Percentiles rank a stretch among this genome's conserved stretches.
Conservation (phyloP, 1,284 basidiomycete species). For the Tetrapyrgos nigripes region DNA sequence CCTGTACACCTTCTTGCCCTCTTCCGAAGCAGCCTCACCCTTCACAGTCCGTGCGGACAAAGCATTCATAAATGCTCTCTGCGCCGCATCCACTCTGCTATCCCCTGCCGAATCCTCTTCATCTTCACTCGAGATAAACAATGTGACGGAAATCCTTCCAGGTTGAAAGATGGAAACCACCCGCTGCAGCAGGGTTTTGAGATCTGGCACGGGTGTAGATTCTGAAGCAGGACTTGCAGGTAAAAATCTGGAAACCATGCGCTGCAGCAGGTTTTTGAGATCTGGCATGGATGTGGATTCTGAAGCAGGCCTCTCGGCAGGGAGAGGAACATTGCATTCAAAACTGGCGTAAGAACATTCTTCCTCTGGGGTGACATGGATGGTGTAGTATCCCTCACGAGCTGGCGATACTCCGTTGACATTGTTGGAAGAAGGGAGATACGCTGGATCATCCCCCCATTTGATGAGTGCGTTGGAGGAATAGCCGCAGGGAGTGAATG, state of each 20-base stretch:
- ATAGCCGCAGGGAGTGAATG: constrained; percentile 97
- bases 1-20: constrained; percentile 48
- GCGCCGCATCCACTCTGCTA: constrained; percentile 67
- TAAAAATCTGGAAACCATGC: too few relatives aligned
- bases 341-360: constrained; percentile 98
- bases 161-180: constrained; percentile 91
- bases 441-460: constrained; percentile 53
- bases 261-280: constrained; percentile 81
- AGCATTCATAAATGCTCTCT: constrained; percentile 71
- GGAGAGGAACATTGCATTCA: constrained; percentile 96
- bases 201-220: constrained; percentile 63
- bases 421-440: constrained; percentile 17
- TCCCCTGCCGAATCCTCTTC: constrained; percentile 59
- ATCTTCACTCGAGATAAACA: constrained; percentile 85
- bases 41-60: constrained; percentile 37
- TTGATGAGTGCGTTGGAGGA: constrained; percentile 93
- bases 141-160: constrained; percentile 84
- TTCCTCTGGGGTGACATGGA: constrained; percentile 98
- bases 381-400: constrained; percentile 95
- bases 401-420: constrained; percentile 15
- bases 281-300: constrained; percentile 63
- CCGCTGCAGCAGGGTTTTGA: constrained; percentile 83
- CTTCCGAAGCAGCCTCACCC: background rate
- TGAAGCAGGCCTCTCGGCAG: constrained; percentile 41
- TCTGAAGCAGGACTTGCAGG: constrained; percentile 39